These are phyloP conservation scores for Albizia julibrissin DNA, from an alignment of 306 rosid genomes.

Conservation along the genomic window DNA sequence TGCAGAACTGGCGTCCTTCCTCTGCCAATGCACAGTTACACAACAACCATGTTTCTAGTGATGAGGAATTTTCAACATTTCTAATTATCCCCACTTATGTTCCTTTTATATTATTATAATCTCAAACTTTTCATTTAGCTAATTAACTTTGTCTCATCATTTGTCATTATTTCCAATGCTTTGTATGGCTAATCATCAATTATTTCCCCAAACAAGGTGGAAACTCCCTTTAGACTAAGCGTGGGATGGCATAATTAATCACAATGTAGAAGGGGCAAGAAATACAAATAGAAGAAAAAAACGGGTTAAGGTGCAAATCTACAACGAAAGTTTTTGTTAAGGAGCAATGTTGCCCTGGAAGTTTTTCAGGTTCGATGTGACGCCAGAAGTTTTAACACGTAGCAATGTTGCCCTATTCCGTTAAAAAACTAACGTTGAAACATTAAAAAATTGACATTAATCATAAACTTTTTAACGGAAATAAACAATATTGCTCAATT, in stretches of 20 bases:
- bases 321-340: too few species aligned
- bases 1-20: neutral
- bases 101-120: neutral
- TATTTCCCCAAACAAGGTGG: neutral
- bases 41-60: neutral
- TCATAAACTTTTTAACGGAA: too few species aligned
- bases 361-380: too few species aligned
- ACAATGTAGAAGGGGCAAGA: neutral
- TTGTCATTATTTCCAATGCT: neutral
- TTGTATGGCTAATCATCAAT: neutral
- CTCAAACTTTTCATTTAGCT: neutral
- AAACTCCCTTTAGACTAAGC: neutral
- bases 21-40: neutral
- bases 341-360: too few species aligned
- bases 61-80: neutral
- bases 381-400: too few species aligned
- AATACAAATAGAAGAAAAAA: neutral
- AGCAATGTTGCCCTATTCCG: too few species aligned
- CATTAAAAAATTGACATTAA: too few species aligned
- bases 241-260: neutral
- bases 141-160: neutral
- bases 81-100: neutral
- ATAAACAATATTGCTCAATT: too few species aligned
- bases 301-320: too few species aligned
- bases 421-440: too few species aligned